phyloP scores from a whole-genome alignment of 2,329 filamentous ascomycete genomes.

The Aspergillus costaricaensis region DNA sequence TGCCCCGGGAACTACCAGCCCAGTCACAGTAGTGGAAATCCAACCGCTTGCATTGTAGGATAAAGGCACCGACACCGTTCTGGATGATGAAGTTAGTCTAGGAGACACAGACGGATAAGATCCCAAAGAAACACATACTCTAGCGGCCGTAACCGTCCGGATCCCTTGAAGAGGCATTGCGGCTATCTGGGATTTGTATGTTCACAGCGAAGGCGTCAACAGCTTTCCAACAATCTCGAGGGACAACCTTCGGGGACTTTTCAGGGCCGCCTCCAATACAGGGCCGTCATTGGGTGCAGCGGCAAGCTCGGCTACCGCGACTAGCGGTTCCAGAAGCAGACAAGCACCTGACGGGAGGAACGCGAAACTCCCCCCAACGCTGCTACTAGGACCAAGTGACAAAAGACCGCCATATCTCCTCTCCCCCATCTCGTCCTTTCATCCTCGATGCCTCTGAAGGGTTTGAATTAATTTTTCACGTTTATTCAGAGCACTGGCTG shows the following conservation, averaged over 20 bases:
- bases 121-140: slow-evolving; percentile 48
- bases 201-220: slow-evolving; percentile 1
- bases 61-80: slow-evolving; percentile 97
- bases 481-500: slow-evolving; percentile 1
- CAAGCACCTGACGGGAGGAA: slow-evolving; percentile 14
- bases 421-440: slow-evolving; percentile 8
- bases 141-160: slow-evolving; percentile 56
- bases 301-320: slow-evolving; percentile 29
- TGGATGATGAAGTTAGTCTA: slow-evolving; percentile 42
- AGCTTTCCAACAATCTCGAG: slow-evolving; percentile 4
- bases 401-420: neutral
- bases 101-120: too few species aligned
- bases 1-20: slow-evolving; percentile 88
- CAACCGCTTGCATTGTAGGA: slow-evolving; percentile 93
- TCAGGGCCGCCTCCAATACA: slow-evolving; percentile 23
- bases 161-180: slow-evolving; percentile 52
- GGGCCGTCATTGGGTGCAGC: slow-evolving; percentile 29
- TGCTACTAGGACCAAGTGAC: slow-evolving; percentile 8
- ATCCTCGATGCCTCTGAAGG: slow-evolving; percentile 8
- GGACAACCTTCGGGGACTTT: slow-evolving; percentile 27
- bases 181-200: slow-evolving; percentile 16
- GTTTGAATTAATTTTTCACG: neutral
- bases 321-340: slow-evolving; percentile 15
- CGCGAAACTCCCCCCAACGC: slow-evolving; percentile 25
- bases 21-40: slow-evolving; percentile 98